A percentile compares a stretch with the other conserved stretches of the same genome.
Evolutionary conservation across 73 alveolate genomes (phyloP).

Genomic region (Stentor roeselii): DNA sequence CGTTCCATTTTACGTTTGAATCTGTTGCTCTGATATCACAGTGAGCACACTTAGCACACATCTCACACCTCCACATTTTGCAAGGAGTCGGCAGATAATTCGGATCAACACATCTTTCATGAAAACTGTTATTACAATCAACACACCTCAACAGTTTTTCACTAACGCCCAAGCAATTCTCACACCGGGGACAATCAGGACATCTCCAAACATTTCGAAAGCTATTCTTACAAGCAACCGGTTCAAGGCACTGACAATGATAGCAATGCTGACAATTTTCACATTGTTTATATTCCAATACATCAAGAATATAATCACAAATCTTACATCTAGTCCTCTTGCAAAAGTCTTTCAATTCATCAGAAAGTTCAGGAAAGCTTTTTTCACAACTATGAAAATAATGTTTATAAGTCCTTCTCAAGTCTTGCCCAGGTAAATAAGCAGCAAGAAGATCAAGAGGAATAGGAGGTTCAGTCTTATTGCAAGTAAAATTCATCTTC

Average conservation of each 20-base stretch:
- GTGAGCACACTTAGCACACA: constrained; percentile 50
- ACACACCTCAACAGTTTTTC: constrained; percentile 42
- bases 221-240: not conserved
- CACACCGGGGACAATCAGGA: constrained; percentile 57
- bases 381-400: not conserved
- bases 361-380: not conserved
- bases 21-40: constrained; percentile 57
- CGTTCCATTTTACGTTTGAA: constrained; percentile 55
- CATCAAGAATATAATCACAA: constrained; percentile 8
- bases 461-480: constrained; percentile 38
- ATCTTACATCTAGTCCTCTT: constrained; percentile 12
- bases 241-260: constrained; percentile 26
- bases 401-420: constrained; percentile 4
- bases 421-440: not conserved
- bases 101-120: constrained; percentile 48
- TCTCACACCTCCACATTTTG: constrained; percentile 49
- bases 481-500: not conserved
- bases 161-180: constrained; percentile 45
- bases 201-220: constrained; percentile 44
- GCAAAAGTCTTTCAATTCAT: not conserved
- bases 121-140: constrained; percentile 47
- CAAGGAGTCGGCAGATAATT: constrained; percentile 29
- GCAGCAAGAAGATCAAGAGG: constrained; percentile 4
- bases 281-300: constrained; percentile 10
- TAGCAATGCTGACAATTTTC: not conserved